Evolutionary conservation across 495 filamentous ascomycete species (phyloP).

Genomic region (Aspergillus ostianus): DNA sequence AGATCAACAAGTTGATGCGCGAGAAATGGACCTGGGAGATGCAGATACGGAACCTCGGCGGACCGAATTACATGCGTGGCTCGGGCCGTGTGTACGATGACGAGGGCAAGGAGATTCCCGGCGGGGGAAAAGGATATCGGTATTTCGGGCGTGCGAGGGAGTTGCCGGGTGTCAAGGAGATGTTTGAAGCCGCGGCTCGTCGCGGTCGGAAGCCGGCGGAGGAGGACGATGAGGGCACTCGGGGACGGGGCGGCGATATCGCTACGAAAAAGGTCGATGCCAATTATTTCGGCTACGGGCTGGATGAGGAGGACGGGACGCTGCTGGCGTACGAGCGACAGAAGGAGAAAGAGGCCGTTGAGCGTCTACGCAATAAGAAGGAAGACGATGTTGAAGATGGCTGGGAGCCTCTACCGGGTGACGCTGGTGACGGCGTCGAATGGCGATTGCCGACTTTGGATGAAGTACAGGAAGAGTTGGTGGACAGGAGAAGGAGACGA

Average conservation of each 20-base stretch:
- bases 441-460: slow-evolving; percentile 86
- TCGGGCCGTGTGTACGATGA: slow-evolving; percentile 84
- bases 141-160: slow-evolving; percentile 92
- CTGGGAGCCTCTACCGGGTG: slow-evolving; percentile 87
- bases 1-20: slow-evolving; percentile 98
- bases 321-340: slow-evolving; percentile 76
- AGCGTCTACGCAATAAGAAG: slow-evolving; percentile 54
- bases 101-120: slow-evolving; percentile 85
- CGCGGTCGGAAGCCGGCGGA: slow-evolving; percentile 56
- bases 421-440: slow-evolving; percentile 74
- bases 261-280: slow-evolving; percentile 81
- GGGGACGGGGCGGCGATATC: slow-evolving; percentile 68
- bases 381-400: slow-evolving; percentile 49
- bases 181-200: slow-evolving; percentile 76
- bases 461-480: slow-evolving; percentile 88
- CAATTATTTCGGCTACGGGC: slow-evolving; percentile 91
- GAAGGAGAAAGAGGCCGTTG: slow-evolving; percentile 80
- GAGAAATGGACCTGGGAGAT: slow-evolving; percentile 99
- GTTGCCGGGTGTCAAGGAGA: slow-evolving; percentile 91
- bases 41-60: slow-evolving; percentile 89
- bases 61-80: slow-evolving; percentile 97
- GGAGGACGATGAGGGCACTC: slow-evolving; percentile 54
- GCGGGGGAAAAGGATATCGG: slow-evolving; percentile 84
- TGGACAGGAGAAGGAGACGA: slow-evolving; percentile 79
- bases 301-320: slow-evolving; percentile 89